Percentiles rank a stretch among this genome's conserved stretches.
Conservation (phyloP, 768 basidiomycete species). For the Rhodosporidiobolus odoratus region DNA sequence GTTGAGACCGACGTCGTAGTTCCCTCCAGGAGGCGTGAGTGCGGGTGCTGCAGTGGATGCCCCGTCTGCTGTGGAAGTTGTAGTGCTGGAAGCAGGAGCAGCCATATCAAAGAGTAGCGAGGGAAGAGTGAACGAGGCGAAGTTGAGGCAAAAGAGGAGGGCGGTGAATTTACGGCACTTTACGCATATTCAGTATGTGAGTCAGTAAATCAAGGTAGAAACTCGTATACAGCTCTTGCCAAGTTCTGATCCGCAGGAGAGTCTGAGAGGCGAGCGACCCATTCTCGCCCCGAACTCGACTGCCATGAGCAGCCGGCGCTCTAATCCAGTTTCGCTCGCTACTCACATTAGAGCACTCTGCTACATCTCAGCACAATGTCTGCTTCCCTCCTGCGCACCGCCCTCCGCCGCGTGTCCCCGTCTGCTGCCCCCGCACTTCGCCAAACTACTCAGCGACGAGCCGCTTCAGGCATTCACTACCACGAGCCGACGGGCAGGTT, state of each 20-base stretch:
- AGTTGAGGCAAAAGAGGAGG: too few species aligned
- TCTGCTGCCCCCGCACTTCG: neutral
- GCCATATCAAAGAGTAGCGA: too few species aligned
- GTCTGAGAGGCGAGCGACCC: too few species aligned
- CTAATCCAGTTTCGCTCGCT: neutral
- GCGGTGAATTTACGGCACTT: too few species aligned
- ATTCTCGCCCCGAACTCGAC: neutral
- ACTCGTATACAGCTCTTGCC: too few species aligned
- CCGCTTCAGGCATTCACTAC: conserved; percentile 39
- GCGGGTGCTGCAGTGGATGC: neutral
- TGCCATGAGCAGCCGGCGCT: neutral
- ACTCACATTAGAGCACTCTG: neutral
- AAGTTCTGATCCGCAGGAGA: too few species aligned
- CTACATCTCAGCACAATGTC: conserved; percentile 6
- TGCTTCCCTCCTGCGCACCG: conserved; percentile 24
- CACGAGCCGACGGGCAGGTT: conserved; percentile 47
- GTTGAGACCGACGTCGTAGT: conserved; percentile 20
- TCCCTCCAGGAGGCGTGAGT: neutral
- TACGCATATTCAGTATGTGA: too few species aligned
- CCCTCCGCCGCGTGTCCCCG: neutral
- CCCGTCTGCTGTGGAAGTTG: neutral
- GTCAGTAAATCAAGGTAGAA: too few species aligned
- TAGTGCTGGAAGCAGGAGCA: neutral
- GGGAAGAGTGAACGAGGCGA: too few species aligned
- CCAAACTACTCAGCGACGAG: conserved; percentile 3